These are phyloP conservation scores for Aspergillus novoparasiticus DNA, from an alignment of 2,329 filamentous ascomycete genomes.

Conservation along the genomic window DNA sequence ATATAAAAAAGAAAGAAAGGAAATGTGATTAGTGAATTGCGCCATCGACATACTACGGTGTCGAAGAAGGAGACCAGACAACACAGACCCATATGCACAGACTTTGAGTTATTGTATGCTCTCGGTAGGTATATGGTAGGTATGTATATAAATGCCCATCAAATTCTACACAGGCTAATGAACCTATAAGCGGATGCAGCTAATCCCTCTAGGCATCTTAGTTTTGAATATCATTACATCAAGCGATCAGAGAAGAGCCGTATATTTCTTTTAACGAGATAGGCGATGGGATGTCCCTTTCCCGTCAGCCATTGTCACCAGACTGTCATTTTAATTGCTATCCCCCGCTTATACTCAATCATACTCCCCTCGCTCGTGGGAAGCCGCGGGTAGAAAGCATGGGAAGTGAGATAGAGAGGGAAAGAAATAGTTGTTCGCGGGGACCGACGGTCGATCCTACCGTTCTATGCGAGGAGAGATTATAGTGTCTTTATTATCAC, in stretches of 20 bases:
- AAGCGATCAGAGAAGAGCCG: background rate
- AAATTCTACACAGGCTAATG: too few relatives aligned
- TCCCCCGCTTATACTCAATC: background rate
- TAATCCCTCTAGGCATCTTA: too few relatives aligned
- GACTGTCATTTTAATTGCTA: background rate
- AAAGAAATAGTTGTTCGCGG: background rate
- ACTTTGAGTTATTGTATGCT: too few relatives aligned
- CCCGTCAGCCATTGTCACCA: background rate
- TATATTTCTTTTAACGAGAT: background rate
- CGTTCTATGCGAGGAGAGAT: background rate
- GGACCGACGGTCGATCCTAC: background rate
- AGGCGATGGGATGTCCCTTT: background rate
- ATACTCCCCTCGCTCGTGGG: background rate
- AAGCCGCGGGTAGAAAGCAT: background rate
- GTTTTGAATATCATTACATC: background rate
- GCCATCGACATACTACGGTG: too few relatives aligned
- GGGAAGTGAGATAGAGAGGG: background rate
- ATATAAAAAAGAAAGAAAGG: too few relatives aligned
- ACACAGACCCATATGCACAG: too few relatives aligned
- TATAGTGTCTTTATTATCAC: background rate
- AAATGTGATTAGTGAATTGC: too few relatives aligned
- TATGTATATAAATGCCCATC: too few relatives aligned
- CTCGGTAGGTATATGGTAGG: too few relatives aligned
- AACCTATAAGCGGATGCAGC: background rate
- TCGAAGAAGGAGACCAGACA: too few relatives aligned